Base-by-base conservation (phyloP, 805 yeast species). In the Torulaspora delbrueckii region DNA sequence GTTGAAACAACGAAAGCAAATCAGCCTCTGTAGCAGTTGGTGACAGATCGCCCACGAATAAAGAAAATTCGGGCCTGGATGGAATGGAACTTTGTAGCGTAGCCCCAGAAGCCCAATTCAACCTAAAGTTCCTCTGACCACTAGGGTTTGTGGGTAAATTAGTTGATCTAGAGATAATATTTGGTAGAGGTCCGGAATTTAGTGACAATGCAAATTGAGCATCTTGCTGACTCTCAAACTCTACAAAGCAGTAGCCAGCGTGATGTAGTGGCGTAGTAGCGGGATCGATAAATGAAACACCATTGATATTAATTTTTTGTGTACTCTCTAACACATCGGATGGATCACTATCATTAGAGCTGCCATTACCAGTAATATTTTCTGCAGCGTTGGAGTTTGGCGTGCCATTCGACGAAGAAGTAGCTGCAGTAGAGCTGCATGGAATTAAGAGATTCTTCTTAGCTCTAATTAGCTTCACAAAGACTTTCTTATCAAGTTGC, bases 91-190 rank as follows among this genome's bases (percentile, higher is more conserved):
- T 81, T 33, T 76, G 69, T 48, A 85, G 68, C 9, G 91, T 85
- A 8, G 91, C 91, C 12, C 88, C 89, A 24, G 84, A 76, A 1
- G 95, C 93, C 95, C 95, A 85, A 58, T 85, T 85, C 51, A 85
- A 73, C 56, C 91, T 73, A 61, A 84, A 84, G 31, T 76, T 70
- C 65, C 86, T 79, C 60, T 78, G 78, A 5, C 69, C 66, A 28
- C 62, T 62, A 5, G 73, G 57, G 33, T 65, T 65, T 7, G 68
- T 63, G 19, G 40, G 43, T n/a, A 30, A 23, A 19, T 47, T 51
- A 4, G 55, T 56, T 3, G 65, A 52, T 3, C 34, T 28, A 10
- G 63, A 60, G 16, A 42, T 24, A 28, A 65, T 55, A 53, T 79
- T 82, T 13, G 89, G 88, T 34, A 85, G 72, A 31, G 74, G 67